Base-by-base conservation (phyloP, 176 grass and related monocot species). In the Elymus sibiricus region DNA sequence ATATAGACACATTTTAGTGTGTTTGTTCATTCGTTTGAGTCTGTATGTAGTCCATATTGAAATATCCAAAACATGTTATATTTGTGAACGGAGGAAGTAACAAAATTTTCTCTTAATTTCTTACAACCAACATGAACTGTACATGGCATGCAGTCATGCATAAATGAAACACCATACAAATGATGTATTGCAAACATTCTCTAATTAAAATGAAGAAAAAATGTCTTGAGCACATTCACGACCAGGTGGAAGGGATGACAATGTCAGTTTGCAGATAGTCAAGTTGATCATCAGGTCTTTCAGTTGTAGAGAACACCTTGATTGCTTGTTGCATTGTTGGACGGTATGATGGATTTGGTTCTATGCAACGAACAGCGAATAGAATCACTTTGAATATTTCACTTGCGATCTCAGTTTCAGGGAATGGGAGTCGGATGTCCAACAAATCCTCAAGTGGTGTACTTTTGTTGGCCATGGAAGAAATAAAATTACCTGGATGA, bases 401-500 rank as follows among this genome's bases (percentile, higher is more conserved):
- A 56, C 32, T 69, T 56, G 74, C 16, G 0, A 7, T 51, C 34
- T 68, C 74, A n/a, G 29, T 2, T 85, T 40, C 38, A 16, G 83
- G 83, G 9, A 85, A 62, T 17, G 83, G 73, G 61, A 85, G 29
- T 43, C 73, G 31, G 73, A 24, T 55, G 31, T 85, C 83, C 43
- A 85, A 67, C 29, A 85, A 49, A 85, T 85, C 73, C 73, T 39
- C 24, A 1, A 84, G n/a, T 11, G 21, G 3, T 40, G 15, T 27
- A 19, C n/a, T 29, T 78, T 27, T 21, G 9, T 38, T 85, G 29
- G 44, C 43, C 43, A 42, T 66, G 83, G 59, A 72, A 14, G 70
- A 72, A 43, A 72, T 22, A 72, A 26, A 43, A 72, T 7, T 38
- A 72, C 70, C 38, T 26, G 70, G 70, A 72, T 72, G 38, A 72